Percentiles rank a stretch among this genome's conserved stretches.
Evolutionary conservation across 2,329 filamentous ascomycete species (phyloP).

Genomic region (Fusarium annulatum): DNA sequence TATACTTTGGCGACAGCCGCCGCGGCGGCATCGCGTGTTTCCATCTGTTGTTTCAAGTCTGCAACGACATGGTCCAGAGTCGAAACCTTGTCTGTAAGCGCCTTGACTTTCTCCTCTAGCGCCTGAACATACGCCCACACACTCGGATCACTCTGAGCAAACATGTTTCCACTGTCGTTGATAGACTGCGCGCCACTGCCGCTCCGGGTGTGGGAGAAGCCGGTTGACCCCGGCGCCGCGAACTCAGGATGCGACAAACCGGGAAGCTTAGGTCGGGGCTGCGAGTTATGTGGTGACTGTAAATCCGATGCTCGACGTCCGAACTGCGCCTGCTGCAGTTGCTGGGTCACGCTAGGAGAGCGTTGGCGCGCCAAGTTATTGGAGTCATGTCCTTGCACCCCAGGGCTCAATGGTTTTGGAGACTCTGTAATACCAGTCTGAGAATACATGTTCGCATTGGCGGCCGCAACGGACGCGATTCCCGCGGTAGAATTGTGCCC

Average conservation of each 20-base stretch:
- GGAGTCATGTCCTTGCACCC: slow-evolving; percentile 64
- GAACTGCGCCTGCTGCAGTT: slow-evolving; percentile 71
- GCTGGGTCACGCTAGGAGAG: slow-evolving; percentile 73
- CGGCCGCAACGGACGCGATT: slow-evolving; percentile 60
- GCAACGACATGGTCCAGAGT: slow-evolving; percentile 50
- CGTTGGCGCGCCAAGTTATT: slow-evolving; percentile 65
- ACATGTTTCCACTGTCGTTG: slow-evolving; percentile 74
- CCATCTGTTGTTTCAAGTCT: slow-evolving; percentile 50
- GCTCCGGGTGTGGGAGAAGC: slow-evolving; percentile 49
- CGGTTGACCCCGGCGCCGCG: slow-evolving; percentile 45
- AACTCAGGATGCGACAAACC: slow-evolving; percentile 53
- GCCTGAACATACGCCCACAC: slow-evolving; percentile 79
- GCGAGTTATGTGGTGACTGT: slow-evolving; percentile 63
- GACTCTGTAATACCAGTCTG: slow-evolving; percentile 85
- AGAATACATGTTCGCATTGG: slow-evolving; percentile 71
- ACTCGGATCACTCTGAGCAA: slow-evolving; percentile 69
- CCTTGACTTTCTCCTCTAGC: slow-evolving; percentile 67
- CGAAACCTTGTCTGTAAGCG: slow-evolving; percentile 50
- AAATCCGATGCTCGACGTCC: slow-evolving; percentile 67
- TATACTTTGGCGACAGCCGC: slow-evolving; percentile 39
- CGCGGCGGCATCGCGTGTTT: slow-evolving; percentile 45
- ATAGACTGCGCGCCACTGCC: slow-evolving; percentile 64
- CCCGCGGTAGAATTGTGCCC: slow-evolving; percentile 62
- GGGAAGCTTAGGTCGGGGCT: slow-evolving; percentile 53
- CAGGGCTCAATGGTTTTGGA: slow-evolving; percentile 84